phyloP scores from a whole-genome alignment of 108 stramenopile genomes.

The Cyclotella baltica region DNA sequence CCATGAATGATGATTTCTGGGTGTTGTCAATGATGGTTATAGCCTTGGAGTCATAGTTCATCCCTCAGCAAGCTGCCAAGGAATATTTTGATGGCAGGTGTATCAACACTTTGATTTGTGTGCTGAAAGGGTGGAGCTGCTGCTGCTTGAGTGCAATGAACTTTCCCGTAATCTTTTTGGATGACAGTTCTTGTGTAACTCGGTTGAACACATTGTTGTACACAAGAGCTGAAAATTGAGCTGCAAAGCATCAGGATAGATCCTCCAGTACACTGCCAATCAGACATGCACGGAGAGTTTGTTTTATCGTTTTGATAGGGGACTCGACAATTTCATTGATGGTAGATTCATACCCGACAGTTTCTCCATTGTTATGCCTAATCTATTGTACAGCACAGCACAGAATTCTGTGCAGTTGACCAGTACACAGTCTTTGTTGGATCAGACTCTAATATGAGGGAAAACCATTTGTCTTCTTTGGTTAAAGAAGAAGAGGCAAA shows the following conservation, averaged over 20 bases:
- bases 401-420: background rate
- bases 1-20: no score
- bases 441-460: background rate
- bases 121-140: background rate
- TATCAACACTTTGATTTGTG: background rate
- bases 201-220: background rate
- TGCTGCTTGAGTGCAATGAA: background rate
- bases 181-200: background rate
- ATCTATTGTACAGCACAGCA: background rate
- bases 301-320: no score
- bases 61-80: background rate
- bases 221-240: background rate
- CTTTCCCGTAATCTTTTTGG: background rate
- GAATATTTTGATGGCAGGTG: background rate
- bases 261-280: background rate
- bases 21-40: no score
- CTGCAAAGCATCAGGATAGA: slow-evolving; percentile 1
- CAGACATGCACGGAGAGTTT: background rate
- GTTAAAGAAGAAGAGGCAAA: no score
- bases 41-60: background rate
- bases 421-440: slow-evolving; percentile 2
- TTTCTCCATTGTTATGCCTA: no score
- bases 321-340: background rate
- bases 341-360: slow-evolving; percentile 4
- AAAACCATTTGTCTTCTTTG: background rate